These are phyloP conservation scores for Xylaria sp. DNA, from an alignment of 2,329 filamentous ascomycete genomes.

Conservation along the genomic window DNA sequence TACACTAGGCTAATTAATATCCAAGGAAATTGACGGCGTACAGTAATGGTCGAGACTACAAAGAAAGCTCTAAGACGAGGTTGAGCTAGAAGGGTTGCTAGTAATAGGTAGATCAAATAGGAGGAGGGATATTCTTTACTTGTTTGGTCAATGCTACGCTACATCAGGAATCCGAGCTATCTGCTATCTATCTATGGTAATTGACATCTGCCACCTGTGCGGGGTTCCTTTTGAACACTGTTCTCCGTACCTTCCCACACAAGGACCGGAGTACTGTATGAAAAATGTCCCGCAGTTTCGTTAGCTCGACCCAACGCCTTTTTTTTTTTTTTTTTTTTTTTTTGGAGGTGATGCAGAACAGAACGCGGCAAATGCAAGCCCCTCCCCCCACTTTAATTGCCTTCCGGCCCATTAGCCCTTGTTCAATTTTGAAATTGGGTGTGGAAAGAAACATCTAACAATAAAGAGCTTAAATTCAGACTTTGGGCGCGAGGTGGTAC, in stretches of 20 bases:
- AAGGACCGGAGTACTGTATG: neutral
- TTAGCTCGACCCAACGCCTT: constrained; percentile 6
- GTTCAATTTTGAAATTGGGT: no score
- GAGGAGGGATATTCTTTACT: constrained; percentile 31
- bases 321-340: no score
- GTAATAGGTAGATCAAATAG: constrained; percentile 15
- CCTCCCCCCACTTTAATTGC: constrained; percentile 28
- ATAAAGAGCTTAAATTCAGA: no score
- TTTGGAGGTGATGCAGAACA: neutral
- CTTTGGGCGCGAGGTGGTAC: no score
- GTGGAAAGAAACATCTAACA: no score
- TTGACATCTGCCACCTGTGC: no score
- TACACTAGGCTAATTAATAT: neutral
- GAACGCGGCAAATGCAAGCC: constrained; percentile 22
- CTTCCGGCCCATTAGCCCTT: neutral
- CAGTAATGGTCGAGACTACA: neutral
- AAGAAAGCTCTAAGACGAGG: neutral
- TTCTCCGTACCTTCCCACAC: no score
- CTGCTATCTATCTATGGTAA: no score
- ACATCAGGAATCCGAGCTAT: no score
- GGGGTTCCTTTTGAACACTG: no score
- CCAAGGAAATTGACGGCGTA: neutral
- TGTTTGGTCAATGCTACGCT: constrained; percentile 17
- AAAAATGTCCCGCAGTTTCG: constrained; percentile 2
- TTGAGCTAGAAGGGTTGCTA: neutral